Evolutionary conservation across 805 yeast genomes (phyloP).

Genomic region (Hanseniaspora singularis): DNA sequence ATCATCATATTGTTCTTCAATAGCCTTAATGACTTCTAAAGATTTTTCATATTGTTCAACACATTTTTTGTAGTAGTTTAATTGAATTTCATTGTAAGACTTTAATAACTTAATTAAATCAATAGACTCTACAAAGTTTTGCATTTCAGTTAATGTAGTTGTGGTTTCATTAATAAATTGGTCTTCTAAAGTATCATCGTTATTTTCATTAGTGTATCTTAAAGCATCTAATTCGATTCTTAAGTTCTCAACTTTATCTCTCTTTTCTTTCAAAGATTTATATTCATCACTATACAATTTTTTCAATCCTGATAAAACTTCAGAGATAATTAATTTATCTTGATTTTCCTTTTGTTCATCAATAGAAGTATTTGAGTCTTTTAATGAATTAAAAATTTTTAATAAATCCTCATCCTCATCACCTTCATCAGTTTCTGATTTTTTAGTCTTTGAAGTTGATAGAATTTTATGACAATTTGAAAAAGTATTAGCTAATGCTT

Average conservation of each 20-base stretch:
- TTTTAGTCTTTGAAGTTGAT: constrained; percentile 17
- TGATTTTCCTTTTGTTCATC: constrained; percentile 60
- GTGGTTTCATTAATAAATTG: constrained; percentile 71
- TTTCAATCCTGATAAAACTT: constrained; percentile 47
- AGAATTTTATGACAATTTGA: constrained; percentile 32
- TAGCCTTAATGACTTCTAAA: constrained; percentile 35
- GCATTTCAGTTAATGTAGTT: constrained; percentile 68
- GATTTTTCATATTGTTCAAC: constrained; percentile 37
- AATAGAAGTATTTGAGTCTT: constrained; percentile 45
- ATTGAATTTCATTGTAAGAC: constrained; percentile 57
- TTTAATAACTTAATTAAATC: constrained; percentile 53
- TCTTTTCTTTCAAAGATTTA: constrained; percentile 30
- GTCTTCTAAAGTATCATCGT: constrained; percentile 44
- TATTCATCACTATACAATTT: constrained; percentile 43
- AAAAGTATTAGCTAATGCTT: constrained; percentile 52
- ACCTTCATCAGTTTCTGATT: constrained; percentile 32
- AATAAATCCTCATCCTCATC: constrained; percentile 42
- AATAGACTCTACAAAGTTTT: constrained; percentile 53
- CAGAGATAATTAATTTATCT: constrained; percentile 49
- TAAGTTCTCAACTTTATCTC: constrained; percentile 58
- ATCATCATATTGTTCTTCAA: constrained; percentile 37
- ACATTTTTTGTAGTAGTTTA: constrained; percentile 48
- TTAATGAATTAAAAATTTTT: constrained; percentile 35
- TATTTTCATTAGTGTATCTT: constrained; percentile 42
- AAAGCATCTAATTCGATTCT: constrained; percentile 59